A percentile compares a stretch with the other conserved stretches of the same genome.
Evolutionary conservation across 208 protist species (phyloP).

Genomic region (Phytomonas francai): DNA sequence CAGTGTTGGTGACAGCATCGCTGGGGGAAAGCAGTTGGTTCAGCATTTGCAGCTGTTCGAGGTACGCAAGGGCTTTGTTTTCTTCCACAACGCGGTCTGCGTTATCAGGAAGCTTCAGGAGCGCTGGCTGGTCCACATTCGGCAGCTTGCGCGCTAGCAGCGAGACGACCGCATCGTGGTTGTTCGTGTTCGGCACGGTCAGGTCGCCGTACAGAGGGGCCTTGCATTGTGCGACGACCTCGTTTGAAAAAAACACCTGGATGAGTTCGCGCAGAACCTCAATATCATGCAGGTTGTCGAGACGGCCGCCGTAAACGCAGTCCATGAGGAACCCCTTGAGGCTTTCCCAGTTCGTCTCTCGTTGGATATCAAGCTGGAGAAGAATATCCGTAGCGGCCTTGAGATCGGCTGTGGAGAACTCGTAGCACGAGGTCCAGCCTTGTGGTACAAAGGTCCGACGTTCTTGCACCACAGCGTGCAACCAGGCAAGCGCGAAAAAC

Average conservation of each 20-base stretch:
- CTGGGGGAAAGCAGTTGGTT: background rate
- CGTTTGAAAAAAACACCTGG: constrained; percentile 55
- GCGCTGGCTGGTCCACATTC: constrained; percentile 55
- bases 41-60: constrained; percentile 79
- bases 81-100: constrained; percentile 89
- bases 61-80: constrained; percentile 31
- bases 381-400: constrained; percentile 90
- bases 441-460: constrained; percentile 96
- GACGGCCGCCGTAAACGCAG: constrained; percentile 95
- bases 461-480: constrained; percentile 95
- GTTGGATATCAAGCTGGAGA: constrained; percentile 20
- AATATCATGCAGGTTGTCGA: constrained; percentile 90
- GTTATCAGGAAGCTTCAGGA: constrained; percentile 92
- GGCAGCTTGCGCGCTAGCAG: constrained; percentile 49
- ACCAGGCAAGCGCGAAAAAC: constrained; percentile 92
- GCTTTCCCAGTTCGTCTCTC: constrained; percentile 80
- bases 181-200: constrained; percentile 36
- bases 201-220: constrained; percentile 40
- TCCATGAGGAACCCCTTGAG: constrained; percentile 88
- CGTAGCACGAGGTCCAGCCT: constrained; percentile 96
- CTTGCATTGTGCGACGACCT: constrained; percentile 28
- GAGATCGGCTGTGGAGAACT: constrained; percentile 94
- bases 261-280: constrained; percentile 84
- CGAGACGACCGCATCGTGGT: constrained; percentile 41
- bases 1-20: constrained; percentile 14